These are phyloP conservation scores for Ogataea trehalophila DNA, from an alignment of 805 yeast species.

Conservation along the genomic window DNA sequence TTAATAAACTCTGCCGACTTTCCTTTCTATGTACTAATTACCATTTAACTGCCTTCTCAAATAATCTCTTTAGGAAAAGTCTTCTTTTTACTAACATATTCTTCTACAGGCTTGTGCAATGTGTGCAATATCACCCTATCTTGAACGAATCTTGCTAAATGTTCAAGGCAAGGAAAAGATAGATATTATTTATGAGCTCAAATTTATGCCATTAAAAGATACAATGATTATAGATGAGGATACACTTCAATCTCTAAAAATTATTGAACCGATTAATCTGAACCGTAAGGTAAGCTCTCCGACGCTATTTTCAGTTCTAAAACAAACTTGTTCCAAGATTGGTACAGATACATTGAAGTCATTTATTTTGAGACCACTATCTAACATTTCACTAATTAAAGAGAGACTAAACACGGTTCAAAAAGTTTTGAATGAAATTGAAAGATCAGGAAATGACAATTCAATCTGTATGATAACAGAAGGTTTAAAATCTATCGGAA, in stretches of 20 bases:
- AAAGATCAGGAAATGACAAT: slow-evolving; percentile 13
- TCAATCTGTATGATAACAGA: slow-evolving; percentile 19
- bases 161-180: background rate
- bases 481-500: slow-evolving; percentile 17
- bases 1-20: slow-evolving; percentile 2
- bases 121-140: slow-evolving; percentile 5
- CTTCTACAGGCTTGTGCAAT: slow-evolving; percentile 4
- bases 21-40: slow-evolving; percentile 3
- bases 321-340: slow-evolving; percentile 24
- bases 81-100: background rate
- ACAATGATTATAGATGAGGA: slow-evolving; percentile 27
- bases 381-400: slow-evolving; percentile 23
- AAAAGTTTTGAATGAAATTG: slow-evolving; percentile 13
- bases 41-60: background rate
- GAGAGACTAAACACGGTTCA: slow-evolving; percentile 28
- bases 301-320: slow-evolving; percentile 19
- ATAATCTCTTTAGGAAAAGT: no score
- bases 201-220: slow-evolving; percentile 3
- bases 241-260: slow-evolving; percentile 22
- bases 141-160: slow-evolving; percentile 4
- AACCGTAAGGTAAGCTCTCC: slow-evolving; percentile 7
- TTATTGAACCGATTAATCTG: slow-evolving; percentile 5
- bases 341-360: slow-evolving; percentile 28
- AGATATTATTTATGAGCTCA: slow-evolving; percentile 5
- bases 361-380: slow-evolving; percentile 34